These are phyloP conservation scores for Cairneyella variabilis DNA, from an alignment of 495 filamentous ascomycete species.

Conservation along the genomic window DNA sequence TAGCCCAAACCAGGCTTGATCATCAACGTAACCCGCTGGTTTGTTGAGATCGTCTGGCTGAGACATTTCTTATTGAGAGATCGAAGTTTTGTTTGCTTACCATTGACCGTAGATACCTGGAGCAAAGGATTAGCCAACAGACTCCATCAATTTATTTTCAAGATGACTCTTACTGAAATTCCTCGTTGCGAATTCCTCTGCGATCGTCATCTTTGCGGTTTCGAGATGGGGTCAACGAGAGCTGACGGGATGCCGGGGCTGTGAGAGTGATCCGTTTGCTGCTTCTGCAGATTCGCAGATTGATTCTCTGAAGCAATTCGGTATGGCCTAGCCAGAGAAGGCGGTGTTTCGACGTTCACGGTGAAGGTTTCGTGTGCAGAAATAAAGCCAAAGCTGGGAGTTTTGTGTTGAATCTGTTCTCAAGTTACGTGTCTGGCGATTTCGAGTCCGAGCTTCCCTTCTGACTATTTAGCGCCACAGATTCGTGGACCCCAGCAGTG, in stretches of 20 bases:
- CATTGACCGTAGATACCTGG: constrained; percentile 99
- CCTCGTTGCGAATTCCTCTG: constrained; percentile 81
- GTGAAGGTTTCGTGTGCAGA: neutral
- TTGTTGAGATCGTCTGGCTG: too few relatives aligned
- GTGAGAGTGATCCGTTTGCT: neutral
- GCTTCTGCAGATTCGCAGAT: neutral
- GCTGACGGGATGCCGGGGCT: constrained; percentile 4
- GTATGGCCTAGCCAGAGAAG: neutral
- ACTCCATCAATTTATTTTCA: neutral
- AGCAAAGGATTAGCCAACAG: constrained; percentile 17
- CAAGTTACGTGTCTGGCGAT: neutral
- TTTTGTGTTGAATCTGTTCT: constrained; percentile 5
- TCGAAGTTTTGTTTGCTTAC: constrained; percentile 50
- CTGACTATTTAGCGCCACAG: too few relatives aligned
- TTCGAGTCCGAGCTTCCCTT: too few relatives aligned
- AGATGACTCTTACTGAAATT: constrained; percentile 84
- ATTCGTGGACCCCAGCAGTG: too few relatives aligned
- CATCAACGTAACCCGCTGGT: too few relatives aligned
- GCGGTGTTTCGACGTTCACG: neutral
- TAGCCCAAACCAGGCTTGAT: too few relatives aligned
- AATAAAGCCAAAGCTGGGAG: neutral
- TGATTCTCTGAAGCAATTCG: neutral
- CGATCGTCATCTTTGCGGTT: constrained; percentile 28
- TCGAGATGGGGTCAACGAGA: constrained; percentile 1
- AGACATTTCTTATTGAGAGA: neutral